Base-by-base conservation (phyloP, 2,329 filamentous ascomycete genomes). In the Pyrenophora teres region DNA sequence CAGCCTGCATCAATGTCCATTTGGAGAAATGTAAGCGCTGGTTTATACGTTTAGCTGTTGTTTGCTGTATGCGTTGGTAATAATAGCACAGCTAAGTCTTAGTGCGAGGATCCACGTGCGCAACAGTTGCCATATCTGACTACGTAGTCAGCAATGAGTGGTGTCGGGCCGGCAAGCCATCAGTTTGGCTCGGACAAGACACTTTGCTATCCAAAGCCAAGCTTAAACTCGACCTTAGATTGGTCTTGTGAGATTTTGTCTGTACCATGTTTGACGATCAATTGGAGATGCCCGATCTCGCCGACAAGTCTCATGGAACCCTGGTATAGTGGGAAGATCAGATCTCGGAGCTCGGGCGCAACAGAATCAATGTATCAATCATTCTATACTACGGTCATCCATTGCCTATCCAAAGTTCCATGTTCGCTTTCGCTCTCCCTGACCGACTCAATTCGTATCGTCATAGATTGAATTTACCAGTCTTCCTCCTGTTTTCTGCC, bases 401-500 rank as follows among this genome's bases (percentile, higher is more conserved):
- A 40, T 40, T 31, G 15, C 25, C 27, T 38, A 40, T 25, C 33
- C 40, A 40, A 51, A 7, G 19, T 13, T 18, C 18, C 23, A 12
- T 21, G 37, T 37, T 18, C 12, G 32, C 31, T 37, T 36, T 30
- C 44, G 9, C 36, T 44, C 30, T 21, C 10, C 31, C 31, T 25
- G 15, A 36, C 18, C 9, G 19, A 44, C 38, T 33, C 32, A 43
- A 18, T 13, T 33, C 16, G 30, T 25, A 10, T 30, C 37, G 13
- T 41, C 18, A 18, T 33, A 13, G 27, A 46, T 46, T 23, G 13
- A 25, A 40, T 39, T 52, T 64, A 66, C 64, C 64, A 67, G 47
- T 78, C 75, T 25, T 74, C 70, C 6, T 73, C 67, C 6, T 70
- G 69, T 21, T 68, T 68, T 56, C 69, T 68, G 36, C 70, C 69